These are phyloP conservation scores for Tulasnella sp. DNA, from an alignment of 768 basidiomycete genomes.

Conservation along the genomic window DNA sequence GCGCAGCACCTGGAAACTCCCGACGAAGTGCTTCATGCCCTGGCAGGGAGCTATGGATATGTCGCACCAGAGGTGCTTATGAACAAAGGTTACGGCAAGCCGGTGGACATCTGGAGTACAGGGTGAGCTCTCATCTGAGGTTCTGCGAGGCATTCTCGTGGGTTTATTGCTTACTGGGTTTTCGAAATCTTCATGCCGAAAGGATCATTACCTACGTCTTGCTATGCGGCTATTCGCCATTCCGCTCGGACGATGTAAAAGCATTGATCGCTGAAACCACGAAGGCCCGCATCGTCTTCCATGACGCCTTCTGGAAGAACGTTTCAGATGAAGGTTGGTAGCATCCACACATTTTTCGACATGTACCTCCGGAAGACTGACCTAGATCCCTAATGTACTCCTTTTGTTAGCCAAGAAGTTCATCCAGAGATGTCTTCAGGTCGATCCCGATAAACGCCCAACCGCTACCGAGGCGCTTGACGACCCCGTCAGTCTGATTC, in stretches of 20 bases:
- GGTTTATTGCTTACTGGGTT: neutral
- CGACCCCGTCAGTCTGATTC: conserved; percentile 43
- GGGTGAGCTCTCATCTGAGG: conserved; percentile 45
- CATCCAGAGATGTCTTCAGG: conserved; percentile 56
- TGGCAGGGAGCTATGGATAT: conserved; percentile 81
- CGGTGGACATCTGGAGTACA: conserved; percentile 88
- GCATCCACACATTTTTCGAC: neutral
- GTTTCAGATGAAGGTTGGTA: conserved; percentile 59
- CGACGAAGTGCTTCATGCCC: conserved; percentile 55
- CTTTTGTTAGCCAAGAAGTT: conserved; percentile 64
- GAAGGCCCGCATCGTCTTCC: conserved; percentile 77
- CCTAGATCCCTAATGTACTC: neutral
- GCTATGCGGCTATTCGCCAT: conserved; percentile 91
- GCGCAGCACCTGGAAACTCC: conserved; percentile 71
- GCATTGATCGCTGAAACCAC: conserved; percentile 77
- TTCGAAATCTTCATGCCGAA: neutral
- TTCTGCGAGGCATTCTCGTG: neutral
- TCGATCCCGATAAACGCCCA: conserved; percentile 59
- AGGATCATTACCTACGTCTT: conserved; percentile 85
- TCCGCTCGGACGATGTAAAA: conserved; percentile 70
- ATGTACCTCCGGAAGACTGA: too few species aligned
- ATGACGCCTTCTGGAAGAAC: conserved; percentile 90
- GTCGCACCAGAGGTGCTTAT: conserved; percentile 83
- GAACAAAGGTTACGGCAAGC: conserved; percentile 77
- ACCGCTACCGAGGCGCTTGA: conserved; percentile 62